Percentiles rank a stretch among this genome's conserved stretches.
Conservation (phyloP, 257 asterid species). For the Gynochthodes officinalis region DNA sequence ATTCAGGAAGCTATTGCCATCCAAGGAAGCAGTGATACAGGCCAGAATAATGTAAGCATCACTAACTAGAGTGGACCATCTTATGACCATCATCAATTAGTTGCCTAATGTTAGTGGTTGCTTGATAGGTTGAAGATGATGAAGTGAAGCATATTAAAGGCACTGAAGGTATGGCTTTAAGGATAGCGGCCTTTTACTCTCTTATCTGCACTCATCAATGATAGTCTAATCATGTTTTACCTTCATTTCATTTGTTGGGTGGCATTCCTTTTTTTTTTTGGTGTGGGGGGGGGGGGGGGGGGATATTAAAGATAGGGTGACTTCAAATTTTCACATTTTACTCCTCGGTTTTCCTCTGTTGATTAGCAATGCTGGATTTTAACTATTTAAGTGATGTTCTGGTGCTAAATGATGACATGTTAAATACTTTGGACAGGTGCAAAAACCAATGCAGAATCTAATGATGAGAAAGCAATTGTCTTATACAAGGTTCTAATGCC, state of each 20-base stretch:
- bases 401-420: conserved; percentile 21
- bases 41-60: conserved; percentile 51
- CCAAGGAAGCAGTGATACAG: conserved; percentile 59
- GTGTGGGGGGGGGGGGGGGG: too few relatives aligned
- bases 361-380: not conserved
- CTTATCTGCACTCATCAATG: conserved; percentile 3
- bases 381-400: not conserved
- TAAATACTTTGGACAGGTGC: conserved; percentile 45
- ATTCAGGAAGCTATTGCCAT: conserved; percentile 72
- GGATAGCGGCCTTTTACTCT: not conserved
- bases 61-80: conserved; percentile 13
- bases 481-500: conserved; percentile 62
- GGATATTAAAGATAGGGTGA: not conserved
- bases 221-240: not conserved
- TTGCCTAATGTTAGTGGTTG: conserved; percentile 7
- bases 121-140: conserved; percentile 57
- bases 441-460: conserved; percentile 37
- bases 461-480: conserved; percentile 81
- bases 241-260: not conserved
- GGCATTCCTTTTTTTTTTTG: not conserved
- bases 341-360: not conserved
- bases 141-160: conserved; percentile 42
- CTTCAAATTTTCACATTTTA: not conserved
- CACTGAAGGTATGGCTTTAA: conserved; percentile 51
- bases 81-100: conserved; percentile 3